Evolutionary conservation across 2,329 filamentous ascomycete genomes (phyloP), one percentile per base, ranked within the genome.

Genomic region (Botrytis paeoniae): DNA sequence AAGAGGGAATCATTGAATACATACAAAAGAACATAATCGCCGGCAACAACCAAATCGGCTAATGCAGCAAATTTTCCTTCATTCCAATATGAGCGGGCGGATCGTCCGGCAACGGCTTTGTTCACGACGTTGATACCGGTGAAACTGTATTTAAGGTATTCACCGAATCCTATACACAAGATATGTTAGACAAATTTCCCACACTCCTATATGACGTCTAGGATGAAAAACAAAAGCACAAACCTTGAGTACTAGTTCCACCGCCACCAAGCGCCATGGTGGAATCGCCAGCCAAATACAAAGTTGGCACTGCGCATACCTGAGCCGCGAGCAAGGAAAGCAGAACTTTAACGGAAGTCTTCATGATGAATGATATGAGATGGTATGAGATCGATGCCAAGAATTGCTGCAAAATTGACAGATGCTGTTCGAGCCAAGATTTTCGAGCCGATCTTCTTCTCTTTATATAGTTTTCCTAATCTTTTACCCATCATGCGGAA

Each of bases 61-160:
- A 93, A 86, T 0, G 83, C 84, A 25, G 85, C 81, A 82, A 93
- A 93, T 22, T 88, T 88, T 14, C 87, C 88, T 81, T 93, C 91
- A 65, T 88, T 86, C 1, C 87, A 90, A 82, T 86, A 93, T 35
- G 89, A 91, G 64, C 91, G 86, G 1, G 91, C 89, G 39, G 87
- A 90, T 68, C 90, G 88, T 32, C 91, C 91, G 14, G 85, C 89
- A 29, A 91, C 86, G 45, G 91, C 91, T 70, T 87, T 83, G 84
- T 93, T 93, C 76, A 87, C 84, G 9, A 92, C 86, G 0, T 83
- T 81, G 41, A 84, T 79, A 18, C 84, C 80, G 10, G 10, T 69
- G 72, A 87, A 79, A 60, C 85, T 87, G 78, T 87, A 85, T 64
- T 84, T 82, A 22, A 92, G 83, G 78, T 87, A 89, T 75, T 86